A percentile compares a stretch with the other conserved stretches of the same genome.
phyloP scores from a whole-genome alignment of 352 stramenopile genomes.

The Globisporangium recalcitrans region DNA sequence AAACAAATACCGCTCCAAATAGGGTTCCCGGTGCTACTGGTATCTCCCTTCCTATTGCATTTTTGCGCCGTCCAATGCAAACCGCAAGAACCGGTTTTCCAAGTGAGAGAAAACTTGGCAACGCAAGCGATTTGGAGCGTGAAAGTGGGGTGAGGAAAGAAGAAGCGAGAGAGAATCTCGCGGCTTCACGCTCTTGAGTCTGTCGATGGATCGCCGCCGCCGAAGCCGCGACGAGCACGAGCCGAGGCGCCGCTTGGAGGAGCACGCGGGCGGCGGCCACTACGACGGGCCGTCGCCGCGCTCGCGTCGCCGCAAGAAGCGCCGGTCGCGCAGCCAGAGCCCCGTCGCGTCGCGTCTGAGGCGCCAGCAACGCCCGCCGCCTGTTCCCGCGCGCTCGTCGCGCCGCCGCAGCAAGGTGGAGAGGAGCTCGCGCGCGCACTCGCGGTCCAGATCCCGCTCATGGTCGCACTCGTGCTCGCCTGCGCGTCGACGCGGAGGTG shows the following conservation, averaged over 20 bases:
- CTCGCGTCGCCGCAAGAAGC: slow-evolving; percentile 20
- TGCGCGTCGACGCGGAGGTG: slow-evolving; percentile 12
- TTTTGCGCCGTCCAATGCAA: too few species aligned
- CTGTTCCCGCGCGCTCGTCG: slow-evolving; percentile 4
- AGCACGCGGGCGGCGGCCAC: background rate
- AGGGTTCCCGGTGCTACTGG: too few species aligned
- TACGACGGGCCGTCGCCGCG: slow-evolving; percentile 18
- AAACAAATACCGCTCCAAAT: too few species aligned
- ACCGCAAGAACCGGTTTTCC: too few species aligned
- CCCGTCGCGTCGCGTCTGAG: slow-evolving; percentile 15
- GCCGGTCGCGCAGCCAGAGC: slow-evolving; percentile 22
- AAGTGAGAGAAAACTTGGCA: too few species aligned
- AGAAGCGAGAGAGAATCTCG: background rate
- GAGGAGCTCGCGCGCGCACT: background rate
- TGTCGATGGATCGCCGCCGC: slow-evolving; percentile 12
- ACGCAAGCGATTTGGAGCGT: too few species aligned
- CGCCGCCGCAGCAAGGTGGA: slow-evolving; percentile 8
- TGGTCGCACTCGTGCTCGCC: slow-evolving; percentile 15
- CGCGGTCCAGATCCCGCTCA: background rate
- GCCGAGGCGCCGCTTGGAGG: slow-evolving; percentile 5
- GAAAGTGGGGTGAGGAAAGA: background rate
- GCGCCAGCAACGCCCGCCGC: slow-evolving; percentile 3
- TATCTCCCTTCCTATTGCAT: too few species aligned
- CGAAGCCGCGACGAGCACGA: slow-evolving; percentile 17
- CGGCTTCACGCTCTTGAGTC: background rate